A percentile compares a stretch with the other conserved stretches of the same genome.
These are phyloP conservation scores for Trichoderma atrobrunneum DNA, from an alignment of 2,329 filamentous ascomycete species.

Conservation along the genomic window DNA sequence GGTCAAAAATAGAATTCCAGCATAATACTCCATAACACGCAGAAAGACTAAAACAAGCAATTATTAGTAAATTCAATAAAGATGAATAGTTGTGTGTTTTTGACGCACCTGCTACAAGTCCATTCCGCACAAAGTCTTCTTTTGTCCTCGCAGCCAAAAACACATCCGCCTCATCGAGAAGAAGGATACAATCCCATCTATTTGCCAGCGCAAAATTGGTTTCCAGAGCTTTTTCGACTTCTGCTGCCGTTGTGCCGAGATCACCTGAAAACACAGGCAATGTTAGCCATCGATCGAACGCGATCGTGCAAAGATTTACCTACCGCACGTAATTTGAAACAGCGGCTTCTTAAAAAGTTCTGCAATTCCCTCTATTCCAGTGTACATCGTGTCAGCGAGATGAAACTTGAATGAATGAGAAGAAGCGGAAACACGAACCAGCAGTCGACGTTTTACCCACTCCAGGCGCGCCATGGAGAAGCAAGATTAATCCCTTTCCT, in stretches of 20 bases:
- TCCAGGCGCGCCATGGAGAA: conserved; percentile 34
- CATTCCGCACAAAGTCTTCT: conserved; percentile 28
- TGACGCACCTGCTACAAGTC: conserved; percentile 32
- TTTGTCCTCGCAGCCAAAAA: conserved; percentile 26
- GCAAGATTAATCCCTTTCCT: conserved; percentile 31
- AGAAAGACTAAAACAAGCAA: conserved; percentile 30
- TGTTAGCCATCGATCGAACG: not conserved
- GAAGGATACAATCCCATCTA: conserved; percentile 28
- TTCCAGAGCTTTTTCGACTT: conserved; percentile 35
- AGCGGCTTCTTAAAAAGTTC: conserved; percentile 26
- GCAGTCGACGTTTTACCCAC: conserved; percentile 35
- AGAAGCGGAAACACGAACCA: not conserved
- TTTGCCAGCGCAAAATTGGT: conserved; percentile 25
- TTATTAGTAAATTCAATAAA: not conserved
- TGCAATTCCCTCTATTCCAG: conserved; percentile 21
- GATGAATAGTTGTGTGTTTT: not conserved
- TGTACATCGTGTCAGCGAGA: not conserved
- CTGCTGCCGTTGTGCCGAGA: not conserved
- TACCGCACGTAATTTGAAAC: conserved; percentile 26
- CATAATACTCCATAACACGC: conserved; percentile 36
- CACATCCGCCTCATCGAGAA: conserved; percentile 31
- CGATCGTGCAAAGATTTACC: not conserved
- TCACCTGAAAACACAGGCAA: conserved; percentile 23
- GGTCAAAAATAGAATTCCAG: conserved; percentile 37
- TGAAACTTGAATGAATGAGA: not conserved